Conservation (phyloP, 352 stramenopile species). For the Phytophthora sansomeana region DNA sequence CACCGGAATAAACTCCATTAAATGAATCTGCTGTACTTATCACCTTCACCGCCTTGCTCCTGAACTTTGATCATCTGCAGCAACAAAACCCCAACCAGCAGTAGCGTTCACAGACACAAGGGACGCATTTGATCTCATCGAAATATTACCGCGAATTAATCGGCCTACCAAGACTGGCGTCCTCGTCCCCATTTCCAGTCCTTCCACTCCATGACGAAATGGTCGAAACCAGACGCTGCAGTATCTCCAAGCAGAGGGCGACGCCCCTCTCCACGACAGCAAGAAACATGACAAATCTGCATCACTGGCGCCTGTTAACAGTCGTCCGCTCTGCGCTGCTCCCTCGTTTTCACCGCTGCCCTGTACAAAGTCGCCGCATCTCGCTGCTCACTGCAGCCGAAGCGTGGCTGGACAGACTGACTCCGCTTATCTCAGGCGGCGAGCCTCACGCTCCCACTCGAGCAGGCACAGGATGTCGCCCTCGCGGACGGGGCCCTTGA, state of each 20-base stretch:
- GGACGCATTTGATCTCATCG: constrained; percentile 52
- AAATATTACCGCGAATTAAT: constrained; percentile 71
- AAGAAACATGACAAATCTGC: constrained; percentile 19
- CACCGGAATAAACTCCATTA: neutral
- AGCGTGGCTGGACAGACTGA: constrained; percentile 32
- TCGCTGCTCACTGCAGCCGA: constrained; percentile 25
- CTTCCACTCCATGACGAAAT: constrained; percentile 28
- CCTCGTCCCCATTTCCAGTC: constrained; percentile 31
- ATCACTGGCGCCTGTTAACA: constrained; percentile 21
- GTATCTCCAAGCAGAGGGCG: constrained; percentile 15
- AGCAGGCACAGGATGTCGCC: constrained; percentile 99
- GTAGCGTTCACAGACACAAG: constrained; percentile 16
- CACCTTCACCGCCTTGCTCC: neutral
- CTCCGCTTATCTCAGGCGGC: constrained; percentile 95
- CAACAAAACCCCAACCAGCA: neutral
- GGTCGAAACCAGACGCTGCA: constrained; percentile 29
- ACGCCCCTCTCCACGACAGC: constrained; percentile 17
- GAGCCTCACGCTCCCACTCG: constrained; percentile 99
- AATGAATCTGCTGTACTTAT: constrained; percentile 2
- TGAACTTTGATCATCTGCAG: neutral
- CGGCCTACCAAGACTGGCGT: constrained; percentile 43
- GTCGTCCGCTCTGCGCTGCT: constrained; percentile 19
- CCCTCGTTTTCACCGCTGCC: constrained; percentile 6
- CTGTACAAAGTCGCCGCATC: constrained; percentile 14
- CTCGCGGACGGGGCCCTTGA: constrained; percentile 99